Percentiles rank a stretch among this genome's conserved stretches.
Evolutionary conservation across 2,329 filamentous ascomycete species (phyloP).

Genomic region (Alternaria triticina): DNA sequence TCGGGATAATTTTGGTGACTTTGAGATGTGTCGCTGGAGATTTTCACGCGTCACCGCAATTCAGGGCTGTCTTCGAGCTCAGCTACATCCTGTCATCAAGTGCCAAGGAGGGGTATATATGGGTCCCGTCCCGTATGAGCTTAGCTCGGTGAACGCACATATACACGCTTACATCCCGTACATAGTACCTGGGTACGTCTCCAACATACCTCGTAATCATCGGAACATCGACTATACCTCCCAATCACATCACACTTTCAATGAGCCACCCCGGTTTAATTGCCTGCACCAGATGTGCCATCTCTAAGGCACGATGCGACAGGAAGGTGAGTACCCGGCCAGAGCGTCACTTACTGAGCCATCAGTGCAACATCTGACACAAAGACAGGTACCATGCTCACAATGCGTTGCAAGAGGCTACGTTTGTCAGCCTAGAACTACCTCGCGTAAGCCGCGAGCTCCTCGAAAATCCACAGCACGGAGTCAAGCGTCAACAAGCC

Average conservation of each 20-base stretch:
- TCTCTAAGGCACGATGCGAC: constrained; percentile 11
- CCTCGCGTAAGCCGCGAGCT: constrained; percentile 6
- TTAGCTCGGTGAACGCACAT: not conserved
- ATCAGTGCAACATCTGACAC: not conserved
- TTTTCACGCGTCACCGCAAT: not conserved
- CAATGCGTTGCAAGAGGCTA: constrained; percentile 10
- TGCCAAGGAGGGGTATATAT: not conserved
- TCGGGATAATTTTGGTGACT: not conserved
- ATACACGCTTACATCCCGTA: not conserved
- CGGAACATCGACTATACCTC: not conserved
- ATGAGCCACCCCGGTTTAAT: constrained; percentile 6
- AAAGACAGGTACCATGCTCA: constrained; percentile 6
- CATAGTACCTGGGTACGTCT: not conserved
- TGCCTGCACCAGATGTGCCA: constrained; percentile 11
- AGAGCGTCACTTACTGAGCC: not conserved
- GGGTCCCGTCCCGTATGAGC: not conserved
- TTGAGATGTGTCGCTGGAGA: not conserved
- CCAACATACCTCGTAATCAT: not conserved
- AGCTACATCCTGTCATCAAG: not conserved
- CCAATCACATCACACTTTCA: not conserved
- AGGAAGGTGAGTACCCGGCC: constrained; percentile 2
- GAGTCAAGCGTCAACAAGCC: not conserved
- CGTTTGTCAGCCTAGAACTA: constrained; percentile 6
- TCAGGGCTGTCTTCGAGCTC: not conserved
- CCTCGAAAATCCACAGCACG: constrained; percentile 1